Conservation (phyloP, 2,329 filamentous ascomycete species). For the Daldinia sp. region DNA sequence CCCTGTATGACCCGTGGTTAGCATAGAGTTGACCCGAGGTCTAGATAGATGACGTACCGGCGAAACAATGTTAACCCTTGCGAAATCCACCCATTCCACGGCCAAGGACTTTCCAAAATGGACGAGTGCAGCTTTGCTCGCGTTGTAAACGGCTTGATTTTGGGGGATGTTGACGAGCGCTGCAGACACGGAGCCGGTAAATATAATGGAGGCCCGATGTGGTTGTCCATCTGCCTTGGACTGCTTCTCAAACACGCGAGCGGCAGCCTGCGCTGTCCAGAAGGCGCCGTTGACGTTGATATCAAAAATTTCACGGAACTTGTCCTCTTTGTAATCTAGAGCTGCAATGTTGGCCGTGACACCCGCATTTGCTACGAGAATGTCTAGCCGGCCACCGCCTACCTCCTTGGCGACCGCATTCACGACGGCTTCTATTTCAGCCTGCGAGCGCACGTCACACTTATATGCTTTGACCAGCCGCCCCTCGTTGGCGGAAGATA, state of each 20-base stretch:
- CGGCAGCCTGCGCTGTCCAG: slow-evolving; percentile 54
- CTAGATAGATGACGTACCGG: slow-evolving; percentile 39
- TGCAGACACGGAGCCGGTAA: slow-evolving; percentile 52
- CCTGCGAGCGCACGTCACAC: slow-evolving; percentile 48
- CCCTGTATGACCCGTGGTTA: slow-evolving; percentile 35
- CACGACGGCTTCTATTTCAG: slow-evolving; percentile 45
- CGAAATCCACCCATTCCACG: slow-evolving; percentile 55
- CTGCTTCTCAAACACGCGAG: slow-evolving; percentile 49
- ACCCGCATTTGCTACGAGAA: slow-evolving; percentile 55
- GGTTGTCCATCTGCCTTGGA: slow-evolving; percentile 38
- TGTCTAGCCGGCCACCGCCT: slow-evolving; percentile 49
- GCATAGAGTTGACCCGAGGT: neutral
- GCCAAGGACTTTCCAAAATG: slow-evolving; percentile 52
- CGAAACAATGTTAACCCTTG: slow-evolving; percentile 52
- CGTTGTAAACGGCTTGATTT: slow-evolving; percentile 54
- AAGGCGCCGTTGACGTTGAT: slow-evolving; percentile 55
- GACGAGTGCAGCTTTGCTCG: slow-evolving; percentile 53
- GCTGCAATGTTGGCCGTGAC: slow-evolving; percentile 50
- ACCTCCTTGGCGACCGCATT: slow-evolving; percentile 49
- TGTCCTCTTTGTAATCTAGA: slow-evolving; percentile 52
- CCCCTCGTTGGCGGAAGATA: slow-evolving; percentile 35
- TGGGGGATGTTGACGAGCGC: slow-evolving; percentile 53
- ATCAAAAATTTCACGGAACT: slow-evolving; percentile 49
- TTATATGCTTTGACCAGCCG: slow-evolving; percentile 48
- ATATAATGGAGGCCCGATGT: slow-evolving; percentile 50